These are phyloP conservation scores for Camillea tinctor DNA, from an alignment of 2,329 filamentous ascomycete genomes.

Conservation along the genomic window DNA sequence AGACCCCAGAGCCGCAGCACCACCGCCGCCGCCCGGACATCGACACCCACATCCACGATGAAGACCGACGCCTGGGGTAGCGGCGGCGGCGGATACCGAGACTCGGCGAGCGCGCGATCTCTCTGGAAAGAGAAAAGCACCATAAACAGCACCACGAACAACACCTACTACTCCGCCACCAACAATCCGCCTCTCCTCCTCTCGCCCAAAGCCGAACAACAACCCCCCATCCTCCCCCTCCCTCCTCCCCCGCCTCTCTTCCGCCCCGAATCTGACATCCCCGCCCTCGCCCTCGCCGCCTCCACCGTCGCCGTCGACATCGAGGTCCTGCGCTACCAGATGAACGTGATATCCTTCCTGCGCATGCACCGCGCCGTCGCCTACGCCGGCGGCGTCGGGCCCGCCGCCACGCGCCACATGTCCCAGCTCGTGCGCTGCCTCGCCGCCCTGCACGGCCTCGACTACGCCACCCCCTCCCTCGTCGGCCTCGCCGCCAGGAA, in stretches of 20 bases:
- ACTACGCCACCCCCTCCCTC: conserved; percentile 81
- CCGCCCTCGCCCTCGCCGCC: conserved; percentile 57
- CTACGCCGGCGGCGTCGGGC: conserved; percentile 65
- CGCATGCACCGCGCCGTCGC: conserved; percentile 81
- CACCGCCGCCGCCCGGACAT: neutral
- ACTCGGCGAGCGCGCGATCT: neutral
- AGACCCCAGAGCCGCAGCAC: neutral
- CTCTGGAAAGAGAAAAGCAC: conserved; percentile 15
- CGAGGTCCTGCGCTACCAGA: conserved; percentile 79
- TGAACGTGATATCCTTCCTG: conserved; percentile 85
- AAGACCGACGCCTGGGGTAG: neutral
- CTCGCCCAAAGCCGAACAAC: neutral
- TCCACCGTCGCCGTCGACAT: conserved; percentile 64
- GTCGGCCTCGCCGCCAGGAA: conserved; percentile 81
- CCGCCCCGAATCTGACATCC: conserved; percentile 49
- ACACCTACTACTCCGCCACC: neutral
- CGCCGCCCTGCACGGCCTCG: conserved; percentile 75
- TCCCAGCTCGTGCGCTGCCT: conserved; percentile 67
- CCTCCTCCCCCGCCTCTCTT: conserved; percentile 6
- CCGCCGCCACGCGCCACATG: conserved; percentile 76
- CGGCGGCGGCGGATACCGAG: neutral
- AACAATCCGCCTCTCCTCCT: conserved; percentile 1
- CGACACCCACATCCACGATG: neutral
- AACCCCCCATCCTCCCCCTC: neutral
- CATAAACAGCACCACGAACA: neutral